phyloP scores from a whole-genome alignment of 2,329 filamentous ascomycete species.

The Setomelanomma holmii region DNA sequence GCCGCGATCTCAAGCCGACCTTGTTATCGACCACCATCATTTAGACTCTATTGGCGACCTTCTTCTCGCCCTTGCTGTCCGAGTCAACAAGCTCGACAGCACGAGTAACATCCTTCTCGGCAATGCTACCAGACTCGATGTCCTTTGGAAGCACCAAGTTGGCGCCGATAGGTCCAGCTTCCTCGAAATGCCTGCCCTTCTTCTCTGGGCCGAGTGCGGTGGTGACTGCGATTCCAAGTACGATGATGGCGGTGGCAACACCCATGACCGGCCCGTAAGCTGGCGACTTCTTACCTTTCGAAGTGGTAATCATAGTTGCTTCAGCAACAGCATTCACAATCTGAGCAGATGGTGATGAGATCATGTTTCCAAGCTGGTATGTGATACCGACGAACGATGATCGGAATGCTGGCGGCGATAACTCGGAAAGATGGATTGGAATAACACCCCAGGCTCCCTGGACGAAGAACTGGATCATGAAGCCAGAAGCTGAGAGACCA shows the following conservation, averaged over 20 bases:
- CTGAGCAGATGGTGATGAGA: slow-evolving; percentile 74
- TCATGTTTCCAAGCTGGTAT: slow-evolving; percentile 79
- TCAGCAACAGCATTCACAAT: slow-evolving; percentile 80
- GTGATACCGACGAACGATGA: slow-evolving; percentile 74
- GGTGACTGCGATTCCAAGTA: slow-evolving; percentile 71
- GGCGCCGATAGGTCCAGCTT: slow-evolving; percentile 61
- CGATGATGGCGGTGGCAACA: slow-evolving; percentile 78
- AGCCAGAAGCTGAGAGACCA: slow-evolving; percentile 68
- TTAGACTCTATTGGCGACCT: slow-evolving; percentile 3
- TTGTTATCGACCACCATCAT: background rate
- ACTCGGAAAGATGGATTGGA: slow-evolving; percentile 75
- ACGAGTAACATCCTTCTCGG: slow-evolving; percentile 34
- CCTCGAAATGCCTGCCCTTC: slow-evolving; percentile 73
- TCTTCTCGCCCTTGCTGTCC: slow-evolving; percentile 4
- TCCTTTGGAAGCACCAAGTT: slow-evolving; percentile 33
- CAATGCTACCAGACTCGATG: slow-evolving; percentile 39
- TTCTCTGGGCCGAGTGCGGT: slow-evolving; percentile 77
- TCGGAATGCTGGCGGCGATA: slow-evolving; percentile 73
- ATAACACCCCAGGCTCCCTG: slow-evolving; percentile 56
- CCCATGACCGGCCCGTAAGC: slow-evolving; percentile 80
- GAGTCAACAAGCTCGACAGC: slow-evolving; percentile 28
- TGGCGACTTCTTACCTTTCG: slow-evolving; percentile 65
- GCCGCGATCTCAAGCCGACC: background rate
- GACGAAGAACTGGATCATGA: slow-evolving; percentile 68
- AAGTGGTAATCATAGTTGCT: slow-evolving; percentile 55